Conservation (phyloP, 148 eudicot genomes). For the Rhododendron williamsianum region DNA sequence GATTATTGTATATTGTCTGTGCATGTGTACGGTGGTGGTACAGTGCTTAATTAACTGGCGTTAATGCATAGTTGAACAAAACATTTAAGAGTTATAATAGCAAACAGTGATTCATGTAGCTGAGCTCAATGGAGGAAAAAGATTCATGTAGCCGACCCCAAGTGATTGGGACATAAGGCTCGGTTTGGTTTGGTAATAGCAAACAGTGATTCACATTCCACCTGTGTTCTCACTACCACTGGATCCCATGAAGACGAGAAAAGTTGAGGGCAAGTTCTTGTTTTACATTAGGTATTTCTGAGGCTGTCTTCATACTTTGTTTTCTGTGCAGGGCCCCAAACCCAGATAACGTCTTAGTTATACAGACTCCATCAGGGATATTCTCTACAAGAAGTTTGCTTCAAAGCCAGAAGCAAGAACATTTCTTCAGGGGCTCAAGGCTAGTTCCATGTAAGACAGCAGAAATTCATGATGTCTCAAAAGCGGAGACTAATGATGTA, state of each 20-base stretch:
- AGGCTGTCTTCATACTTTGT: slow-evolving; percentile 5
- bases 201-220: not conserved
- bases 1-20: not conserved
- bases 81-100: not conserved
- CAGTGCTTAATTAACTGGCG: not conserved
- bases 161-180: too few relatives aligned
- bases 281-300: not conserved
- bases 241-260: not conserved
- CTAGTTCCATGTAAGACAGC: slow-evolving; percentile 38
- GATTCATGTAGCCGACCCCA: too few relatives aligned
- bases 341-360: slow-evolving; percentile 63
- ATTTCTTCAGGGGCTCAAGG: slow-evolving; percentile 49
- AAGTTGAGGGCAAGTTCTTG: not conserved
- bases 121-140: too few relatives aligned
- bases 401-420: slow-evolving; percentile 47
- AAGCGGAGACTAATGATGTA: slow-evolving; percentile 24
- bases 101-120: too few relatives aligned
- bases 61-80: not conserved
- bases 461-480: slow-evolving; percentile 35
- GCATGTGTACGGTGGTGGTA: not conserved
- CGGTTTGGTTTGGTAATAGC: too few relatives aligned
- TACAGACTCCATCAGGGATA: slow-evolving; percentile 69
- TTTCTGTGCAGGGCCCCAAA: slow-evolving; percentile 53
- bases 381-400: slow-evolving; percentile 51
- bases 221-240: not conserved